Conservation (phyloP, 495 filamentous ascomycete species). For the Tuber melanosporum region DNA sequence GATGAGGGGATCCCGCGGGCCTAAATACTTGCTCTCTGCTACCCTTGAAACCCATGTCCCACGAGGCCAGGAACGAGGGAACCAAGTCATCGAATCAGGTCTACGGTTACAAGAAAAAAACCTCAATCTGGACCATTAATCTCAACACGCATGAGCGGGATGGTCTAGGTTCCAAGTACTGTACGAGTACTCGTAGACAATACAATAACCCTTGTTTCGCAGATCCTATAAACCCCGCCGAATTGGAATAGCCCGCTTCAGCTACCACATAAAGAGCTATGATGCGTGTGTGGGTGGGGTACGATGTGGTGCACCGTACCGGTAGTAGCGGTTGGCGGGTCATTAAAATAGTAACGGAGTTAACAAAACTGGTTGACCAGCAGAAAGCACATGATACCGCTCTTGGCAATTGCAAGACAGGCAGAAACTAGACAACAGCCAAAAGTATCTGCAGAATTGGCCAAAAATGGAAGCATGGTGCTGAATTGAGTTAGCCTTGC, state of each 20-base stretch:
- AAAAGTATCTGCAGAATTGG: not conserved
- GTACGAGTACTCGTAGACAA: not conserved
- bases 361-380: not conserved
- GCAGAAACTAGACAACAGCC: not conserved
- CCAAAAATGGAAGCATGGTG: not conserved
- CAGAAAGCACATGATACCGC: not conserved
- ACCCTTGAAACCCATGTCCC: not conserved
- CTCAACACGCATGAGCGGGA: not conserved
- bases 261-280: not conserved
- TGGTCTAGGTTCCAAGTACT: not conserved
- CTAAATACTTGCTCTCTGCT: not conserved
- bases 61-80: not conserved
- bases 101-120: not conserved
- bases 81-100: not conserved
- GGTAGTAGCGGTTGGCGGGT: not conserved
- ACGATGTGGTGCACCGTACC: not conserved
- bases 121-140: not conserved
- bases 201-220: not conserved
- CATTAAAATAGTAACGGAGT: conserved; percentile 3
- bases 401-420: not conserved
- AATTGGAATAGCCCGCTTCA: not conserved
- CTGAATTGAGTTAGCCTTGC: not conserved
- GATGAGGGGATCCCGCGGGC: not conserved
- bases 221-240: not conserved
- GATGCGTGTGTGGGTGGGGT: not conserved